Conservation (phyloP, 257 asterid species). For the Ballota nigra region DNA sequence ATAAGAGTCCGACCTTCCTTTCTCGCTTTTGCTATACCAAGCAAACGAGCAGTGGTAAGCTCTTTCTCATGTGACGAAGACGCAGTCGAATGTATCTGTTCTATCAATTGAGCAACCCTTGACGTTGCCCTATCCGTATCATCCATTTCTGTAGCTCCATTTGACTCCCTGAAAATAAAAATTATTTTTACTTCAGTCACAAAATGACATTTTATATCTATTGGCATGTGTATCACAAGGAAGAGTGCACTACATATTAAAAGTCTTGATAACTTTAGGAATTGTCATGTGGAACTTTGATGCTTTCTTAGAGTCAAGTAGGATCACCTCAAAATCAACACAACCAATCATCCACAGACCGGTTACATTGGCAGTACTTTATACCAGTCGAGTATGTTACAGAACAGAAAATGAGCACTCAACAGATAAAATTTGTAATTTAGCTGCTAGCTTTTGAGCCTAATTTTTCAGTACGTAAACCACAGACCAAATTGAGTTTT, state of each 20-base stretch:
- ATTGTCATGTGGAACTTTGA: too few relatives aligned
- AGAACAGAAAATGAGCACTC: too few relatives aligned
- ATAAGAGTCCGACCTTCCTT: conserved; percentile 76
- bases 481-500: neutral
- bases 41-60: conserved; percentile 85
- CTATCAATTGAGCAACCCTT: conserved; percentile 70
- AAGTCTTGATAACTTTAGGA: neutral
- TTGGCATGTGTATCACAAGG: conserved; percentile 8
- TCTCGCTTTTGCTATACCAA: conserved; percentile 75
- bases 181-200: conserved; percentile 14
- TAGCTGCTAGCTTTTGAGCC: too few relatives aligned
- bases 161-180: conserved; percentile 54
- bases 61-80: conserved; percentile 77
- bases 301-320: too few relatives aligned
- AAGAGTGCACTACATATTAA: conserved; percentile 10
- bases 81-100: conserved; percentile 66
- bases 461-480: neutral
- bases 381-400: too few relatives aligned
- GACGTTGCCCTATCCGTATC: conserved; percentile 58
- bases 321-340: too few relatives aligned
- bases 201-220: neutral
- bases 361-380: too few relatives aligned
- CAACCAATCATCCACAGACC: too few relatives aligned
- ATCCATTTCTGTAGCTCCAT: conserved; percentile 66
- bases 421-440: too few relatives aligned